phyloP scores from a whole-genome alignment of 2,329 filamentous ascomycete genomes.

The Herpotrichia juniperi region DNA sequence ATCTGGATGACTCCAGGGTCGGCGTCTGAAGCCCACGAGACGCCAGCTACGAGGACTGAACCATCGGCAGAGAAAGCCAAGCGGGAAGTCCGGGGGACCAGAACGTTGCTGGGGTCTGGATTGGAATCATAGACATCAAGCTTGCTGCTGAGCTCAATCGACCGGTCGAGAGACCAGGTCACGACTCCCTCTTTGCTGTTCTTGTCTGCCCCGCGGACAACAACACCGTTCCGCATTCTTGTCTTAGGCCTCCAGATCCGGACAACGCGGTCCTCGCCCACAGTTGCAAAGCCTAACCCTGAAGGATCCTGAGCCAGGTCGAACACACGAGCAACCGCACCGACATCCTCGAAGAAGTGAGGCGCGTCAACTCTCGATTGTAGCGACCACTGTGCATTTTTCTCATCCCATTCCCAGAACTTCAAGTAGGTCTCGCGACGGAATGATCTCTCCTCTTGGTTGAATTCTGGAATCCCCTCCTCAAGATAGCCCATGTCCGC shows the following conservation, averaged over 20 bases:
- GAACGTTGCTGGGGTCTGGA: conserved; percentile 24
- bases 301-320: conserved; percentile 74
- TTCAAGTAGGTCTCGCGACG: conserved; percentile 81
- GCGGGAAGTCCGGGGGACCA: conserved; percentile 61
- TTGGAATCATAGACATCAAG: conserved; percentile 32
- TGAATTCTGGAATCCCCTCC: conserved; percentile 47
- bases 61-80: conserved; percentile 70
- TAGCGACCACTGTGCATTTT: conserved; percentile 68
- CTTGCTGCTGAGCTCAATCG: conserved; percentile 52
- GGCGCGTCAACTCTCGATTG: conserved; percentile 84
- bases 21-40: conserved; percentile 40
- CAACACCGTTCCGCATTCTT: conserved; percentile 70
- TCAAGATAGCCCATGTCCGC: conserved; percentile 68
- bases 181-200: conserved; percentile 61
- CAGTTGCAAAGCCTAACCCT: conserved; percentile 76
- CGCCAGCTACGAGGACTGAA: conserved; percentile 41
- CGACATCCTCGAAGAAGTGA: conserved; percentile 63
- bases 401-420: conserved; percentile 78
- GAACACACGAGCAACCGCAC: conserved; percentile 64
- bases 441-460: conserved; percentile 52
- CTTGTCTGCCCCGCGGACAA: conserved; percentile 60
- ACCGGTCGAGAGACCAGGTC: conserved; percentile 75
- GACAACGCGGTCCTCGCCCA: conserved; percentile 80
- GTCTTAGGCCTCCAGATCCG: conserved; percentile 81
- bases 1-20: conserved; percentile 72